Conservation (phyloP, 2,329 filamentous ascomycete genomes). For the Stachybotrys echinatus region DNA sequence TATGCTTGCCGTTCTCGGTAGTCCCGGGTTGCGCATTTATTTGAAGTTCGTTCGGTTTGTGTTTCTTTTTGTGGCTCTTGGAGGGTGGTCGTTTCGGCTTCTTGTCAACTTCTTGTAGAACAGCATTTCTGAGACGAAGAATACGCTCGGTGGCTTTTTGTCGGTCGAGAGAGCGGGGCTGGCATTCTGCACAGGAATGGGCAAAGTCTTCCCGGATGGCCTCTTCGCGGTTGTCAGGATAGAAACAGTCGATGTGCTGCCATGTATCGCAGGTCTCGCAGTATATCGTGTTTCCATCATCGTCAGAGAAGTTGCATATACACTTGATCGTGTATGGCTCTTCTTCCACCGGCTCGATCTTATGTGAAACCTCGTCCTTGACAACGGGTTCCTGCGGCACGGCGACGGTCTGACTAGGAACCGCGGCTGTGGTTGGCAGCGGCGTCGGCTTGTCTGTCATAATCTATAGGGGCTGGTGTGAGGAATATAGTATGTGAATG, state of each 20-base stretch:
- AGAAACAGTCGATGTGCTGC: slow-evolving; percentile 98
- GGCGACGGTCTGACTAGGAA: slow-evolving; percentile 47
- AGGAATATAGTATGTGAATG: slow-evolving; percentile 8
- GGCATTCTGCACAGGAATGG: slow-evolving; percentile 87
- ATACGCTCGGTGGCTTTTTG: slow-evolving; percentile 68
- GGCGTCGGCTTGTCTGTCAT: slow-evolving; percentile 56
- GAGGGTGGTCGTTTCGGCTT: slow-evolving; percentile 68
- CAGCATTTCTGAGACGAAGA: slow-evolving; percentile 51
- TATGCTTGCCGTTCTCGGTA: slow-evolving; percentile 47
- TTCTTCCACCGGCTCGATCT: slow-evolving; percentile 56
- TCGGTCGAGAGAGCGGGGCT: slow-evolving; percentile 68
- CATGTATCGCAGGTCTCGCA: slow-evolving; percentile 95
- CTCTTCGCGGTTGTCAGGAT: slow-evolving; percentile 66
- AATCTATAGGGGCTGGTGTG: slow-evolving; percentile 42
- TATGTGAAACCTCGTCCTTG: slow-evolving; percentile 36
- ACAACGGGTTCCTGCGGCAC: slow-evolving; percentile 23
- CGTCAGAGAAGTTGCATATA: slow-evolving; percentile 88
- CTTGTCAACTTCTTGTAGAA: slow-evolving; percentile 50
- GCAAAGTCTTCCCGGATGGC: slow-evolving; percentile 66
- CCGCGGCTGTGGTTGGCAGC: slow-evolving; percentile 50
- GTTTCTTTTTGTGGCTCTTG: slow-evolving; percentile 86
- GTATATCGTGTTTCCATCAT: slow-evolving; percentile 96
- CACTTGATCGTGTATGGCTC: slow-evolving; percentile 96
- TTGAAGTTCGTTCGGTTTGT: slow-evolving; percentile 63
- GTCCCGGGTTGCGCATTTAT: slow-evolving; percentile 62